These are phyloP conservation scores for Conringia planisiliqua DNA, from an alignment of 345 rosid species.

Conservation along the genomic window DNA sequence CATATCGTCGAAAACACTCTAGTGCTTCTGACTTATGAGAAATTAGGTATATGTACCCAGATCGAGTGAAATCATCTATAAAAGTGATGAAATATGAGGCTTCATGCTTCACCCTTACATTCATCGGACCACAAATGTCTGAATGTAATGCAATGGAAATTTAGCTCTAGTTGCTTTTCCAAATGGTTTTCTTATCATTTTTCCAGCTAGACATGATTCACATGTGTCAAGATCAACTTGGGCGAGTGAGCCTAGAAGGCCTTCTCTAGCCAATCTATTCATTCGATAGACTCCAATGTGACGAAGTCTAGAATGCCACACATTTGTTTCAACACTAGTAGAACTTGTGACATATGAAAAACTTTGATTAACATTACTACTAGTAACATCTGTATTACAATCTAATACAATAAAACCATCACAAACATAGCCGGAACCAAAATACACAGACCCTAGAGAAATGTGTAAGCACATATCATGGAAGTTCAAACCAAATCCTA, in stretches of 20 bases:
- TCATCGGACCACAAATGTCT: neutral
- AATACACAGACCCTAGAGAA: neutral
- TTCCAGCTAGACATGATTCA: neutral
- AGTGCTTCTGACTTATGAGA: neutral
- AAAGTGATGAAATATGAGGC: neutral
- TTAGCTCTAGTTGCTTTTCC: neutral
- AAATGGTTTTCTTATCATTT: conserved; percentile 5
- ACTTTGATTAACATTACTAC: neutral
- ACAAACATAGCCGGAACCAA: neutral
- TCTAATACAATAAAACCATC: neutral
- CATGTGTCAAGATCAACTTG: neutral
- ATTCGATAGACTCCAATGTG: neutral
- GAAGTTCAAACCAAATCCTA: conserved; percentile 5
- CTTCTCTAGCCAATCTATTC: neutral
- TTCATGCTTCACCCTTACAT: neutral
- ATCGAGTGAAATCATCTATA: neutral
- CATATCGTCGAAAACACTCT: neutral
- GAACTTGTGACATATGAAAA: neutral
- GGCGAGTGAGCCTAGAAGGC: neutral
- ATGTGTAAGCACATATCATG: neutral
- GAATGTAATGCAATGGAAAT: neutral
- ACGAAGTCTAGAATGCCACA: neutral
- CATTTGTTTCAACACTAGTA: neutral
- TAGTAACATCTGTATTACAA: neutral
- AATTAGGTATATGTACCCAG: neutral